Percentiles rank a stretch among this genome's conserved stretches.
phyloP scores from a whole-genome alignment of 2,329 filamentous ascomycete species.

The Botrytis cinerea region DNA sequence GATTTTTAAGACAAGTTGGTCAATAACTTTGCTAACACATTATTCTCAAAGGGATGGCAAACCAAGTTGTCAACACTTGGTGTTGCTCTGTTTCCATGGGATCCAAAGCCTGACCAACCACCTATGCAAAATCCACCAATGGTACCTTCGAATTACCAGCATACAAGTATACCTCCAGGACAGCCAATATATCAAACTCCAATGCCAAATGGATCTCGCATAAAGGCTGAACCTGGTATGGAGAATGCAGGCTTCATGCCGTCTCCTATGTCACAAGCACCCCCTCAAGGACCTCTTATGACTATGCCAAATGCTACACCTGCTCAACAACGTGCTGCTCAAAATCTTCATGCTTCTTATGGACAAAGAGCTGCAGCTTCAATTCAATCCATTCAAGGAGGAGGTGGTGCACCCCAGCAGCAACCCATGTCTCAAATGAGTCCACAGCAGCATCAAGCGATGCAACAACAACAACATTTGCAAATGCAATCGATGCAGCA shows the following conservation, averaged over 20 bases:
- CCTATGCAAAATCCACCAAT: conserved; percentile 43
- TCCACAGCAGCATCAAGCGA: conserved; percentile 38
- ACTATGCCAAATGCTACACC: conserved; percentile 40
- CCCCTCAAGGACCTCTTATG: conserved; percentile 38
- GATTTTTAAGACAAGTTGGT: neutral
- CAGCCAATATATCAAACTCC: conserved; percentile 27
- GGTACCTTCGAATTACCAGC: conserved; percentile 42
- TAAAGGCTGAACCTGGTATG: conserved; percentile 49
- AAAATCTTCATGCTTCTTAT: conserved; percentile 60
- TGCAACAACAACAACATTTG: conserved; percentile 34
- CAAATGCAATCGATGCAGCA: conserved; percentile 6
- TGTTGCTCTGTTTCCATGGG: conserved; percentile 92
- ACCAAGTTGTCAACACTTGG: conserved; percentile 81
- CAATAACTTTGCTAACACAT: conserved; percentile 4
- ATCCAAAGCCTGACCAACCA: conserved; percentile 73
- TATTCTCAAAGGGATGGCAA: conserved; percentile 77
- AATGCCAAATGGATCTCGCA: conserved; percentile 38
- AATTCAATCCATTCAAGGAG: conserved; percentile 59
- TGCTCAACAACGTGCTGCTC: conserved; percentile 57
- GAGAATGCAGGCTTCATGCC: conserved; percentile 30
- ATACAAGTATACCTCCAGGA: conserved; percentile 32
- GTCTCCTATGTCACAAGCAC: conserved; percentile 25
- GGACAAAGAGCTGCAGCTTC: conserved; percentile 65
- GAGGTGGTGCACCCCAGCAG: conserved; percentile 36
- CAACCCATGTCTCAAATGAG: conserved; percentile 34